phyloP scores from a whole-genome alignment of 2,329 filamentous ascomycete genomes.

The Cryphonectria radicalis region DNA sequence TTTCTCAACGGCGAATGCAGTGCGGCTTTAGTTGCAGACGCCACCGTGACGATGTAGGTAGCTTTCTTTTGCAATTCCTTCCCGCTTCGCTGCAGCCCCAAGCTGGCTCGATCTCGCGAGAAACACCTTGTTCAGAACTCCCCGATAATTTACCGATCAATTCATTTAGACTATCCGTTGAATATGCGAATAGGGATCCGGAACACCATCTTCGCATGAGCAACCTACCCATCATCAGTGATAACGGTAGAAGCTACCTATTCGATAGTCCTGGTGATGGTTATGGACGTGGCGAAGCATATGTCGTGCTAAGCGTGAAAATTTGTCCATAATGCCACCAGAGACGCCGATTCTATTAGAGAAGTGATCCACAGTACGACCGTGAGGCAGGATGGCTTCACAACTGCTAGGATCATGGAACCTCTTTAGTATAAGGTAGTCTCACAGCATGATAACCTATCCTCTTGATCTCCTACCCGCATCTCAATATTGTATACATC shows the following conservation, averaged over 20 bases:
- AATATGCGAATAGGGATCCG: background rate
- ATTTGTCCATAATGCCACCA: slow-evolving; percentile 4
- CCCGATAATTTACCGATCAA: too few relatives aligned
- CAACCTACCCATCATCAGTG: slow-evolving; percentile 43
- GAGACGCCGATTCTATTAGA: slow-evolving; percentile 15
- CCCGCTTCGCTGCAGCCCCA: too few relatives aligned
- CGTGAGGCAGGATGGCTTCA: slow-evolving; percentile 37
- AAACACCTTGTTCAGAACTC: too few relatives aligned
- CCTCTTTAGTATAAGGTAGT: slow-evolving; percentile 37
- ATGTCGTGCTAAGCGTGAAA: slow-evolving; percentile 6
- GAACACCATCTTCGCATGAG: slow-evolving; percentile 34
- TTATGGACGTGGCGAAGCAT: slow-evolving; percentile 14
- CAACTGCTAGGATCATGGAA: slow-evolving; percentile 42
- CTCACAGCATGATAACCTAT: background rate
- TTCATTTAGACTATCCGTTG: too few relatives aligned
- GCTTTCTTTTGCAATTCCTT: too few relatives aligned
- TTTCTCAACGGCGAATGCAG: background rate
- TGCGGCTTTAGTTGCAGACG: slow-evolving; percentile 33
- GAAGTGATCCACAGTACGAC: slow-evolving; percentile 34
- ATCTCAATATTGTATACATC: too few relatives aligned
- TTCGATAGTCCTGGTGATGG: slow-evolving; percentile 11
- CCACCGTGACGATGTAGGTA: slow-evolving; percentile 27
- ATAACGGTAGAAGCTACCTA: slow-evolving; percentile 34
- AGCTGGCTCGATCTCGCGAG: too few relatives aligned
- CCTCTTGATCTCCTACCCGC: background rate